phyloP scores from a whole-genome alignment of 768 basidiomycete genomes.

The Amanita rubescens region DNA sequence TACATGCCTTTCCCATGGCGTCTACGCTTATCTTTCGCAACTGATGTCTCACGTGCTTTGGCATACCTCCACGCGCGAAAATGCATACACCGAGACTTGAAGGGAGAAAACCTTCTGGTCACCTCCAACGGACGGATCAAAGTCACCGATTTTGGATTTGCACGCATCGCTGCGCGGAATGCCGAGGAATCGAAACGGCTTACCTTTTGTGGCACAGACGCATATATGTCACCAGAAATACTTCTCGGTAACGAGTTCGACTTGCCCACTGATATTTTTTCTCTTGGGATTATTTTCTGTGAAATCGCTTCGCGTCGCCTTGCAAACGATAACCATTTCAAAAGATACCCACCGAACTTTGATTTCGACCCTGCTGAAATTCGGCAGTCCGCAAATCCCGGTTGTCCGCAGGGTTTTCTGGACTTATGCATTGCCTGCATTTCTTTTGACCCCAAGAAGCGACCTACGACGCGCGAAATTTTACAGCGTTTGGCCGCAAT shows the following conservation, averaged over 20 bases:
- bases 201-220: conserved; percentile 85
- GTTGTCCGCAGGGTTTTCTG: conserved; percentile 75
- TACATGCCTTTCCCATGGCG: conserved; percentile 85
- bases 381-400: conserved; percentile 52
- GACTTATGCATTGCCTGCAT: conserved; percentile 76
- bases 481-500: conserved; percentile 74
- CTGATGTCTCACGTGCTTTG: conserved; percentile 89
- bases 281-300: conserved; percentile 87
- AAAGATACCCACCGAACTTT: conserved; percentile 75
- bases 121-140: conserved; percentile 92
- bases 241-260: conserved; percentile 87
- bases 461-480: conserved; percentile 75
- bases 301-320: conserved; percentile 81
- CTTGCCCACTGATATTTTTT: conserved; percentile 91
- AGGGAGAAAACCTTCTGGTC: conserved; percentile 96
- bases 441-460: conserved; percentile 47
- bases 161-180: conserved; percentile 87
- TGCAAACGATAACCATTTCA: conserved; percentile 77
- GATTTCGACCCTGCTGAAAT: conserved; percentile 74
- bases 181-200: conserved; percentile 83
- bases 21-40: conserved; percentile 89
- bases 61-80: conserved; percentile 95
- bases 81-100: conserved; percentile 86
- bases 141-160: conserved; percentile 98
- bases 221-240: conserved; percentile 98